Evolutionary conservation across 257 asterid genomes (phyloP), one percentile per base, ranked within the genome.

Genomic region (Primulina huaijiensis): DNA sequence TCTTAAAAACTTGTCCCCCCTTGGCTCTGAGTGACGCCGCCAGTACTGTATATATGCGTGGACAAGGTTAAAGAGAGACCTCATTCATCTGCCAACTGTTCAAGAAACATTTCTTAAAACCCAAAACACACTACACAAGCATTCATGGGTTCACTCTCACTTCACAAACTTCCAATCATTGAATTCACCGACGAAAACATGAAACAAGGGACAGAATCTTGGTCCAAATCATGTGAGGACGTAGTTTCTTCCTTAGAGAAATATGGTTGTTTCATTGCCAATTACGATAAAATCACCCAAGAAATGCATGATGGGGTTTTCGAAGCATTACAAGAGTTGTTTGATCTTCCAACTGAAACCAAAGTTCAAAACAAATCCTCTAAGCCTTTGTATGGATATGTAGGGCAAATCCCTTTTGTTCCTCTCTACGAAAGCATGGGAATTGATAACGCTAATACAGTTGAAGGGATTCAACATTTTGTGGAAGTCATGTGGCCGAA

Each of bases 361-460:
- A 88, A 90, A 82, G 77, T 88, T 7, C 83, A 85, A 17, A 90
- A 90, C 79, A 88, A 82, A 34, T 90, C 95, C 30, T 29, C 34
- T 0, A 88, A 86, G 72, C 94, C 97, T 33, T 81, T 88, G 55
- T 88, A 80, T 69, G 96, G 97, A 10, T 90, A 90, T 40, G 90
- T 88, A 4, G 97, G 97, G 3, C 87, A 86, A 77, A 86, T 86
- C 43, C 92, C 94, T 50, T 8, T 82, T 17, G 46, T 90, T 62
- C 97, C 96, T 33, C 89, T 90, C 34, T 85, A 82, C 55, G 95
- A 90, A 70, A 88, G 97, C 63, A 80, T 90, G 89, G 97, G 97
- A 14, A 81, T 88, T 59, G 97, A 90, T 72, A 31, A 86, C 71
- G 89, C 97, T 50, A 72, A 81, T 53, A 83, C 93, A 7, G 64